phyloP scores from a whole-genome alignment of 768 basidiomycete species.

The Phaffia tasmanica region DNA sequence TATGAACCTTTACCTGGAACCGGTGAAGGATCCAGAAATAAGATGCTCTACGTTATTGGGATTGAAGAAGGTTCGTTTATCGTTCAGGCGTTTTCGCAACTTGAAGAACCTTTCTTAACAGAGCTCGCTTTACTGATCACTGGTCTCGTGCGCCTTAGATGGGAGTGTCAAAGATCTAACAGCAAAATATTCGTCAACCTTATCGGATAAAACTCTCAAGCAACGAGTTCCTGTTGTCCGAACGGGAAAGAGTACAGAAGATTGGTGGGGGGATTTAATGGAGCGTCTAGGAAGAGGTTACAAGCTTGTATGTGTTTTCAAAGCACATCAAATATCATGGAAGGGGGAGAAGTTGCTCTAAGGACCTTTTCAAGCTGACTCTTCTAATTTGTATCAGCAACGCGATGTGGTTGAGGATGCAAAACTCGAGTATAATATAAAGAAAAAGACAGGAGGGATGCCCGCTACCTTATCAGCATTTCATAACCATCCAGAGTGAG shows the following conservation, averaged over 20 bases:
- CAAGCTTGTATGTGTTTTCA: conserved; percentile 52
- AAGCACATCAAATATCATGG: not conserved
- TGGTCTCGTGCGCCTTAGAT: conserved; percentile 42
- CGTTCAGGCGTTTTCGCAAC: not conserved
- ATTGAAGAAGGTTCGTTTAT: conserved; percentile 59
- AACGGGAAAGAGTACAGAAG: conserved; percentile 41
- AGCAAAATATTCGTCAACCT: conserved; percentile 70
- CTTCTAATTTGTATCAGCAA: conserved; percentile 46
- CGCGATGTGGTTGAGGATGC: conserved; percentile 89
- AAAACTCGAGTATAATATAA: conserved; percentile 63
- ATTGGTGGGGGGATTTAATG: conserved; percentile 77
- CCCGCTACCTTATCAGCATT: conserved; percentile 80
- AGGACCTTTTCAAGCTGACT: not conserved
- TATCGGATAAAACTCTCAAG: conserved; percentile 53
- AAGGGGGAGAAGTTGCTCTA: no score
- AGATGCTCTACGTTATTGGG: conserved; percentile 85
- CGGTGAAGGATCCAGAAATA: conserved; percentile 49
- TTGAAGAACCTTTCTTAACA: not conserved
- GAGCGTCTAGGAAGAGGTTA: conserved; percentile 59
- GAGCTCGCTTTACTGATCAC: not conserved
- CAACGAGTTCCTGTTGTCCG: conserved; percentile 41
- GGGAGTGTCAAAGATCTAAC: conserved; percentile 86
- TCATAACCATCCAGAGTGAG: conserved; percentile 87
- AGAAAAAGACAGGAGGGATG: conserved; percentile 60
- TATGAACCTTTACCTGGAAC: conserved; percentile 54